These are phyloP conservation scores for Elongisporangium anandrum DNA, from an alignment of 352 stramenopile species.

Conservation along the genomic window DNA sequence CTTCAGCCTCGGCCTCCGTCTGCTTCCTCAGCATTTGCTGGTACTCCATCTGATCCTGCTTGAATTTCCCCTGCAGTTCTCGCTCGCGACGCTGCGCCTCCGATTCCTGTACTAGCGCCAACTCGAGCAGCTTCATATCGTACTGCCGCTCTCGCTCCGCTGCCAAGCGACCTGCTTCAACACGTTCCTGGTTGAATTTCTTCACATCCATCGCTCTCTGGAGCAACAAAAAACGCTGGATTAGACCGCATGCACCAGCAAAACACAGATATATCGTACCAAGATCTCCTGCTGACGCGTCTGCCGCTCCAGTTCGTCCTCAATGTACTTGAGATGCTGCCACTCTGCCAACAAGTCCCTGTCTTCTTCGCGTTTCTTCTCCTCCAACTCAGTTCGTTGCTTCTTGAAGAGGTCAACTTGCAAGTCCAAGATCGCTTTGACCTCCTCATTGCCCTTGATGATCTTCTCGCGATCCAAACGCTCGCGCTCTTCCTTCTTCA, in stretches of 20 bases:
- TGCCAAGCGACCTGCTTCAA: slow-evolving; percentile 32
- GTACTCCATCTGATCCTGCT: slow-evolving; percentile 70
- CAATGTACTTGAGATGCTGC: slow-evolving; percentile 50
- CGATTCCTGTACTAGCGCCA: slow-evolving; percentile 54
- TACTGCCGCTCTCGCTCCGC: slow-evolving; percentile 64
- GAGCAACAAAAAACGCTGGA: neutral
- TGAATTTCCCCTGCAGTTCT: slow-evolving; percentile 61
- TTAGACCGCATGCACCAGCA: neutral
- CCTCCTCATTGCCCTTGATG: slow-evolving; percentile 55
- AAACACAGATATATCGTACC: too few relatives aligned
- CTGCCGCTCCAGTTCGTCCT: slow-evolving; percentile 55
- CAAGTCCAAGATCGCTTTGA: slow-evolving; percentile 72
- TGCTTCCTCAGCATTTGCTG: slow-evolving; percentile 68
- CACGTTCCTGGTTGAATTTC: slow-evolving; percentile 63
- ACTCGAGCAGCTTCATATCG: slow-evolving; percentile 50
- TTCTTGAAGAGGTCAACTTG: slow-evolving; percentile 66
- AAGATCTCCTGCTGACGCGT: slow-evolving; percentile 49
- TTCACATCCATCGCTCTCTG: slow-evolving; percentile 70
- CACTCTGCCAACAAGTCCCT: slow-evolving; percentile 54
- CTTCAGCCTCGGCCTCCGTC: slow-evolving; percentile 70
- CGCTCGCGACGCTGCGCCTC: slow-evolving; percentile 50
- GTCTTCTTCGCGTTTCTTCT: slow-evolving; percentile 42
- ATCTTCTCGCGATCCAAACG: slow-evolving; percentile 41
- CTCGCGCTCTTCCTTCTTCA: slow-evolving; percentile 74
- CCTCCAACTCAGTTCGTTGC: slow-evolving; percentile 23